Evolutionary conservation across 257 asterid genomes (phyloP).

Genomic region (Misopates orontium): DNA sequence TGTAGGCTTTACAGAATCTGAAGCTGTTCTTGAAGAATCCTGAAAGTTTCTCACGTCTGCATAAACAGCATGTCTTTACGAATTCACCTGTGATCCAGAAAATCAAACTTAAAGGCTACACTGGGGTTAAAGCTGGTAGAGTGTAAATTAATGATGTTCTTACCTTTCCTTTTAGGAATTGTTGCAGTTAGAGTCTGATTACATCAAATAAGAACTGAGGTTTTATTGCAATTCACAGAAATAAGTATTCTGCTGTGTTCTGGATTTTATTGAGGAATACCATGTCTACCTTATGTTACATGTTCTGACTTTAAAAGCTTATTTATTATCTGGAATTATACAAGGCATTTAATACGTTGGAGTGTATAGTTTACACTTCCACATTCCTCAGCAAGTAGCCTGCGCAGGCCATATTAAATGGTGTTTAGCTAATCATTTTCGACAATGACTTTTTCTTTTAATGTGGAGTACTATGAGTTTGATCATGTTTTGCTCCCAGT

Average conservation of each 20-base stretch:
- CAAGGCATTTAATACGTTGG: background rate
- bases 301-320: constrained; percentile 1
- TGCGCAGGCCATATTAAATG: background rate
- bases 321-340: constrained; percentile 6
- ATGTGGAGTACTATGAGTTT: background rate
- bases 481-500: constrained; percentile 16
- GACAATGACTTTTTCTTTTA: background rate
- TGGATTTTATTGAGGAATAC: constrained; percentile 3
- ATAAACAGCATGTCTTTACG: no score
- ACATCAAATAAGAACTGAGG: background rate
- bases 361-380: constrained; percentile 1
- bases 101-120: no score
- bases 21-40: no score
- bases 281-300: background rate
- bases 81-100: no score
- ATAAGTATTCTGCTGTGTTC: background rate
- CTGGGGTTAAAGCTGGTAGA: no score
- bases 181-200: no score
- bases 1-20: no score
- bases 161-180: no score
- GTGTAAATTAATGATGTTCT: no score
- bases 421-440: constrained; percentile 16
- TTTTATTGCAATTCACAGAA: background rate
- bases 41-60: no score
- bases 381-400: constrained; percentile 1